phyloP scores from a whole-genome alignment of 805 yeast species.

The Lipomyces chichibuensis region DNA sequence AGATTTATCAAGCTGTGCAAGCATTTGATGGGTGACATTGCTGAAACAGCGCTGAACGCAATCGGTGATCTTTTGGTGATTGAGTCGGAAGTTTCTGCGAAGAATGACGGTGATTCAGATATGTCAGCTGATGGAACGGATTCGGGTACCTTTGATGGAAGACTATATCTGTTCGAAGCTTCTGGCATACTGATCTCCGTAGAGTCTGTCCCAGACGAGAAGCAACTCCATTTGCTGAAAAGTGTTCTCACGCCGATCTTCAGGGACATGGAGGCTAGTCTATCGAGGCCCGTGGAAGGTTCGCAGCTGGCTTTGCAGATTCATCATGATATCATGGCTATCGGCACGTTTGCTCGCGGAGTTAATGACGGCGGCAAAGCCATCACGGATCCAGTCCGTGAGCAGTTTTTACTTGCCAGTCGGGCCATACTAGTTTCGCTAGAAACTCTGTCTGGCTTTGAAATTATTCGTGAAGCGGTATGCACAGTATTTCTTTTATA shows the following conservation, averaged over 20 bases:
- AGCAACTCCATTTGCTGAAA: conserved; percentile 43
- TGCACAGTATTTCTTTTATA: background rate
- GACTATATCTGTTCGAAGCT: conserved; percentile 81
- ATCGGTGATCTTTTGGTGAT: conserved; percentile 63
- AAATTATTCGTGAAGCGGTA: conserved; percentile 78
- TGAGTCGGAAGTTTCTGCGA: conserved; percentile 54
- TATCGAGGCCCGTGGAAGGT: conserved; percentile 49
- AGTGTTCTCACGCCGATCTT: conserved; percentile 75
- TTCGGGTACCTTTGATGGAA: conserved; percentile 69
- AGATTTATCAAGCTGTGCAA: conserved; percentile 78
- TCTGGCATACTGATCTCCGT: conserved; percentile 71
- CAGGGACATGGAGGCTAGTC: conserved; percentile 66
- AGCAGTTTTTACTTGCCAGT: conserved; percentile 67
- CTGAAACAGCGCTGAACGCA: conserved; percentile 62
- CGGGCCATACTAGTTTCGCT: conserved; percentile 83
- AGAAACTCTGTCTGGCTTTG: conserved; percentile 68
- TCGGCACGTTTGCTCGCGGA: conserved; percentile 89
- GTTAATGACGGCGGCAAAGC: conserved; percentile 54
- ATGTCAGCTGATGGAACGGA: conserved; percentile 56
- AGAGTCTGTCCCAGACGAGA: conserved; percentile 49
- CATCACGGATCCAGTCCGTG: conserved; percentile 44
- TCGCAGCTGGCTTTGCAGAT: conserved; percentile 64
- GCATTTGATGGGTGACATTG: conserved; percentile 59
- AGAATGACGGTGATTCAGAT: conserved; percentile 46
- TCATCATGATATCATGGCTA: conserved; percentile 84